Evolutionary conservation across 352 stramenopile genomes (phyloP), one percentile per base, ranked within the genome.

Genomic region (Phytophthora foliorum): DNA sequence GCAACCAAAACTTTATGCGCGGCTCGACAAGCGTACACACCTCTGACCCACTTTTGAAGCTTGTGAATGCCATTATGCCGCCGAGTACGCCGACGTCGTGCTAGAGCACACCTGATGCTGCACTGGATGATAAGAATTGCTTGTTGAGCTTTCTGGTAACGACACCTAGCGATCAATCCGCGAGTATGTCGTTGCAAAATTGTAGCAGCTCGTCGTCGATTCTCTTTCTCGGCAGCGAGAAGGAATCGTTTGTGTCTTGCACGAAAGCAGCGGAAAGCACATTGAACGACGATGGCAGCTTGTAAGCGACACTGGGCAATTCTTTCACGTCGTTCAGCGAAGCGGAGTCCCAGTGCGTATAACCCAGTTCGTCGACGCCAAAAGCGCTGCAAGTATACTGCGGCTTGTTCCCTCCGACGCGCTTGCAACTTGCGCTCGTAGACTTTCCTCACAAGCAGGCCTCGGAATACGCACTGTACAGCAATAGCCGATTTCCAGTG

Each of bases 331-430:
- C 88, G 76, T 3, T 75, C 82, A 1, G 72, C 58, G 42, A 92
- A 90, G 0, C 84, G 84, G 13, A 88, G 44, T 42, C 81, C 78
- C 0, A 92, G 63, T 14, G 66, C 81, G 32, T 84, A 84, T 16
- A 75, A 34, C 1, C 63, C 68, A 31, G 31, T 72, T 44, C 76
- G 73, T n/a, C 72, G 68, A 14, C 82, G 77, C 77, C 82, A 91
- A 56, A 77, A 84, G 1, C 60, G 69, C 57, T 92, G 80, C 4
- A 91, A 58, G 9, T 65, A 80, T 0, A 77, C 65, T 13, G 65
- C 79, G 1, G 82, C 82, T 16, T 71, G 55, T 1, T 84, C 74
- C 41, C 76, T 65, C 4, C 48, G 42, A 38, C 60, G 55, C 2
- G 57, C 62, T 17, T 49, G 42, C 1, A 74, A 16, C 27, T 56